phyloP scores from a whole-genome alignment of 192 early-diverging fungal genomes.

The Paraglomus occultum region DNA sequence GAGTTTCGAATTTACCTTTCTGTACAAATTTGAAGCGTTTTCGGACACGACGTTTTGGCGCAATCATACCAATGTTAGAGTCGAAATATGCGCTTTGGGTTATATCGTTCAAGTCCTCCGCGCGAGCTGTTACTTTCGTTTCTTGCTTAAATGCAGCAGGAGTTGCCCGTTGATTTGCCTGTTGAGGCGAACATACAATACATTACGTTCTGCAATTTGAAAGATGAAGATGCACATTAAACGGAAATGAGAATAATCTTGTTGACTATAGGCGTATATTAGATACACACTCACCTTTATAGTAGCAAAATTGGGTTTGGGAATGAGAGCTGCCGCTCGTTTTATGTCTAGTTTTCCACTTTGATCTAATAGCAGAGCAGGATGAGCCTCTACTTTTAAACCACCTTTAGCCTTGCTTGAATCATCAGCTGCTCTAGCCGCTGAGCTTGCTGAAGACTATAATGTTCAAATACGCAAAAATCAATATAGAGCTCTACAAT shows the following conservation, averaged over 20 bases:
- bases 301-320: slow-evolving; percentile 51
- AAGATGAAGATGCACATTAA: slow-evolving; percentile 23
- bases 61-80: slow-evolving; percentile 51
- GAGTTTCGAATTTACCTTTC: slow-evolving; percentile 76
- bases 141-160: slow-evolving; percentile 44
- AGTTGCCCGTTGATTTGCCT: slow-evolving; percentile 66
- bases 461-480: neutral
- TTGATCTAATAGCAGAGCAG: slow-evolving; percentile 42
- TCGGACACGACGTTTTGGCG: slow-evolving; percentile 42
- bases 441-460: slow-evolving; percentile 23
- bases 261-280: neutral
- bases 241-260: neutral
- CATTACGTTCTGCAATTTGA: slow-evolving; percentile 16
- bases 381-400: slow-evolving; percentile 37
- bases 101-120: slow-evolving; percentile 57
- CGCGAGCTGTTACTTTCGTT: slow-evolving; percentile 45
- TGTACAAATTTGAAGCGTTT: slow-evolving; percentile 75
- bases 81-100: slow-evolving; percentile 90
- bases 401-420: slow-evolving; percentile 36
- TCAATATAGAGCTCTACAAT: neutral
- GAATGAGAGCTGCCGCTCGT: slow-evolving; percentile 43
- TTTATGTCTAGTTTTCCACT: slow-evolving; percentile 49
- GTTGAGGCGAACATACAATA: slow-evolving; percentile 34
- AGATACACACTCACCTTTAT: slow-evolving; percentile 34
- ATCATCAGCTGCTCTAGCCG: slow-evolving; percentile 24